Base-by-base conservation (phyloP, 2,329 filamentous ascomycete species). In the Tetracladium maxilliforme region DNA sequence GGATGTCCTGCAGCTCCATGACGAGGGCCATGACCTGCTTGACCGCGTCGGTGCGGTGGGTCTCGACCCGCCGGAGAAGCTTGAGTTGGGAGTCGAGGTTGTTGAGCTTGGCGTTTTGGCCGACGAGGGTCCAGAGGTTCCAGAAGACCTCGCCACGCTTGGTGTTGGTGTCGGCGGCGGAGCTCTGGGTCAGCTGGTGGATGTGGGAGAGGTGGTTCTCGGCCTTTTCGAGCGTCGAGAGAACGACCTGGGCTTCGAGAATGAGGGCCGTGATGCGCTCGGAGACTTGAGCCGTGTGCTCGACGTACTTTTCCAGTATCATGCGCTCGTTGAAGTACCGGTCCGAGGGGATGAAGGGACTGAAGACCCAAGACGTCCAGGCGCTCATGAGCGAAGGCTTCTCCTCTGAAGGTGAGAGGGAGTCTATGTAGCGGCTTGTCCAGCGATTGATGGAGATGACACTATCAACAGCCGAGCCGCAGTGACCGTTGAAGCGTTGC, bases 381-480 rank as follows among this genome's bases (percentile, higher is more conserved):
- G 19, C 17, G 27, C 15, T 11, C 24, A 28, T 38, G 36, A 38
- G 49, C 25, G 38, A 61, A 26, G 3, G 50, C 32, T 32, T 41
- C 54, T 15, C 39, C 40, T 60, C 49, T 7, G 53, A 42, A 6
- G 49, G 31, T 0, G 55, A 56, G n/a, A 81, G 56, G 6, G 65
- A 66, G 36, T 76, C 64, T 23, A 84, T 64, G 22, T 75, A 70
- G 10, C 70, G 61, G 23, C 73, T 63, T 1, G 80, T 86, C 75
- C 75, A 84, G 27, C 68, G 66, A 40, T 82, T 84, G 28, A 78
- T 81, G 33, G 62, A 66, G 30, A 86, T 72, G 24, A 86, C 71
- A 18, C 67, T 68, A 40, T 87, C 80, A 18, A 86, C 71, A 2
- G 75, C 72, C 8, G 70, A 63, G 5, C 77, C 77, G 34, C 86